Evolutionary conservation across 345 rosid genomes (phyloP).

Genomic region (Bruguiera sexangula): DNA sequence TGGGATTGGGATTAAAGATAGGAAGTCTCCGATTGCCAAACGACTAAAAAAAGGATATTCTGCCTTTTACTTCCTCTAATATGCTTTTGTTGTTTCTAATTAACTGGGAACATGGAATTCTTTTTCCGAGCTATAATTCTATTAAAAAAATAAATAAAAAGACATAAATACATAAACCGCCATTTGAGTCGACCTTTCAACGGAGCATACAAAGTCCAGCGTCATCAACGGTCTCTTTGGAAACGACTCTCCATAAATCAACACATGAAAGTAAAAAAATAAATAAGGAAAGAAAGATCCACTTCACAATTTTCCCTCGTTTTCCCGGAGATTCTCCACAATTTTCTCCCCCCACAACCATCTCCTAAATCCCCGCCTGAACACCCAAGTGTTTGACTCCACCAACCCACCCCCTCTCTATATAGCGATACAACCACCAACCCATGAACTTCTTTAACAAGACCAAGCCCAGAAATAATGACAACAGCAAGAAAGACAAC

Average conservation of each 20-base stretch:
- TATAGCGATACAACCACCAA: background rate
- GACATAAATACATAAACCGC: too few relatives aligned
- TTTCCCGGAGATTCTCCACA: constrained; percentile 22
- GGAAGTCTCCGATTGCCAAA: too few relatives aligned
- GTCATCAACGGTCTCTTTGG: background rate
- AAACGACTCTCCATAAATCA: background rate
- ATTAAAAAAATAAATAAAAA: too few relatives aligned
- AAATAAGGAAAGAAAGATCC: background rate
- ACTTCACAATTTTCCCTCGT: constrained; percentile 5
- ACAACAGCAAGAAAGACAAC: background rate
- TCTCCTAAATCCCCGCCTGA: constrained; percentile 24
- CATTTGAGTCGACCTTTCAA: background rate
- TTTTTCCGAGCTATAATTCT: too few relatives aligned
- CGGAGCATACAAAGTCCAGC: constrained; percentile 18
- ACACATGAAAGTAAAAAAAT: background rate
- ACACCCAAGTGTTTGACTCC: background rate
- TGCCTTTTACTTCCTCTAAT: too few relatives aligned
- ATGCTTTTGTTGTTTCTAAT: too few relatives aligned
- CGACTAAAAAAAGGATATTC: too few relatives aligned
- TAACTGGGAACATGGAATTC: too few relatives aligned
- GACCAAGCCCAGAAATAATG: background rate
- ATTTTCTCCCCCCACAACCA: constrained; percentile 25
- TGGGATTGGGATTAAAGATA: too few relatives aligned
- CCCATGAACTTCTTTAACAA: constrained; percentile 3
- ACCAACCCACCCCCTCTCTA: background rate